These are phyloP conservation scores for Pseudevernia furfuracea DNA, from an alignment of 495 filamentous ascomycete species.

Conservation along the genomic window DNA sequence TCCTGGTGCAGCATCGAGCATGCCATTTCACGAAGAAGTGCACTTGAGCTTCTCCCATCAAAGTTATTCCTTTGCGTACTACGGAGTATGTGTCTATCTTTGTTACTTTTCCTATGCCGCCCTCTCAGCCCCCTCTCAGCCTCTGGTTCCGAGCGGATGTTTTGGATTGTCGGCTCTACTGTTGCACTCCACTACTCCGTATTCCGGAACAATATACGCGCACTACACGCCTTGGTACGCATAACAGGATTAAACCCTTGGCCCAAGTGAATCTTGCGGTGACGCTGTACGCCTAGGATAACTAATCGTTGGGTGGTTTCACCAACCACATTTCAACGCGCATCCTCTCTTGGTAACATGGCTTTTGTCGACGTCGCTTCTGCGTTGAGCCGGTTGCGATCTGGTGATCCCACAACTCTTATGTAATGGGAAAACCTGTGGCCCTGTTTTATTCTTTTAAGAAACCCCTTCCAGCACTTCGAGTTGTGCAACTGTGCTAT, in stretches of 20 bases:
- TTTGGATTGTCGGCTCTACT: background rate
- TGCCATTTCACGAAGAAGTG: background rate
- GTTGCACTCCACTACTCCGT: too few relatives aligned
- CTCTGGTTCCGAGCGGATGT: background rate
- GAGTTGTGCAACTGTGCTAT: background rate
- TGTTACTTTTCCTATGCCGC: too few relatives aligned
- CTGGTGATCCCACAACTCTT: background rate
- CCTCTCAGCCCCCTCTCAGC: too few relatives aligned
- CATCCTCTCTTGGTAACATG: background rate
- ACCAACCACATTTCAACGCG: background rate
- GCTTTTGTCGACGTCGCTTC: background rate
- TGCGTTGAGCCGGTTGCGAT: background rate
- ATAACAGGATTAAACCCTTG: background rate
- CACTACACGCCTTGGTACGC: background rate
- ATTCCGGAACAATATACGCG: background rate
- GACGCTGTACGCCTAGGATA: background rate
- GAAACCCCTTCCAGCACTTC: background rate
- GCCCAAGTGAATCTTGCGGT: background rate
- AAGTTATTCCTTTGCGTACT: too few relatives aligned
- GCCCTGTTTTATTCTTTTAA: background rate
- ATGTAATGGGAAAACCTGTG: background rate
- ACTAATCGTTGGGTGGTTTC: too few relatives aligned
- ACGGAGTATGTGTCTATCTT: too few relatives aligned
- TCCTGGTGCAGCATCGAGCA: too few relatives aligned
- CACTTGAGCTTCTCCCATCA: too few relatives aligned